Evolutionary conservation across 257 asterid species (phyloP).

Genomic region (Nicotiana otophora): DNA sequence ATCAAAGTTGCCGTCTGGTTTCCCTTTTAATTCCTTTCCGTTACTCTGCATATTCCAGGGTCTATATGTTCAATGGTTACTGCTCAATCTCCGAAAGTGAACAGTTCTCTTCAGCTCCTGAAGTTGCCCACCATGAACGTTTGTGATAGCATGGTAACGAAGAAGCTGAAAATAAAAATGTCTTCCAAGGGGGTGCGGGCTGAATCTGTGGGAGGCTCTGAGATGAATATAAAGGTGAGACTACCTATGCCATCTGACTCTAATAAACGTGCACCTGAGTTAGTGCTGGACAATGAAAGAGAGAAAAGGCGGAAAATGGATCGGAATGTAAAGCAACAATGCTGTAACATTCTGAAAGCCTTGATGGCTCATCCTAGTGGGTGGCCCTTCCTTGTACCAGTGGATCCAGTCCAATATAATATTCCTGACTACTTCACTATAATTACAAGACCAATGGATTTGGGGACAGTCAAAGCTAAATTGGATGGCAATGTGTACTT

Average conservation of each 20-base stretch:
- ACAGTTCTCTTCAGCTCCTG: conserved; percentile 12
- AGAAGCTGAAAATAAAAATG: conserved; percentile 44
- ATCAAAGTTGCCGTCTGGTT: background rate
- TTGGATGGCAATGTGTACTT: conserved; percentile 45
- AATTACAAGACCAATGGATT: conserved; percentile 72
- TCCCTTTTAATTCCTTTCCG: background rate
- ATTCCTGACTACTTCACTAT: conserved; percentile 74
- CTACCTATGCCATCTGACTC: conserved; percentile 19
- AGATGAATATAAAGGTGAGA: conserved; percentile 18
- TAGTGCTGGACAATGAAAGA: conserved; percentile 24
- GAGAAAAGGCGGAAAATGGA: conserved; percentile 56
- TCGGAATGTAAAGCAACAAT: conserved; percentile 37
- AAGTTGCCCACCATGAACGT: conserved; percentile 30
- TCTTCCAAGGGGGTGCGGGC: conserved; percentile 28
- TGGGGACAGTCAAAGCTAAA: conserved; percentile 61
- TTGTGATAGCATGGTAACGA: conserved; percentile 22
- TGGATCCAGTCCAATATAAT: conserved; percentile 57
- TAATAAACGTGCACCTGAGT: conserved; percentile 46
- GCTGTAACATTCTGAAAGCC: conserved; percentile 39
- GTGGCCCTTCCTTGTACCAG: conserved; percentile 51
- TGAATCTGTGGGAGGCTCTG: conserved; percentile 26
- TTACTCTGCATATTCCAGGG: background rate
- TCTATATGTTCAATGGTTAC: conserved; percentile 4
- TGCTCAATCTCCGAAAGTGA: conserved; percentile 8
- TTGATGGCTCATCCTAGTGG: conserved; percentile 41